A percentile compares a stretch with the other conserved stretches of the same genome.
Evolutionary conservation across 148 eudicot genomes (phyloP).

Genomic region (Heliamphora exappendiculata): DNA sequence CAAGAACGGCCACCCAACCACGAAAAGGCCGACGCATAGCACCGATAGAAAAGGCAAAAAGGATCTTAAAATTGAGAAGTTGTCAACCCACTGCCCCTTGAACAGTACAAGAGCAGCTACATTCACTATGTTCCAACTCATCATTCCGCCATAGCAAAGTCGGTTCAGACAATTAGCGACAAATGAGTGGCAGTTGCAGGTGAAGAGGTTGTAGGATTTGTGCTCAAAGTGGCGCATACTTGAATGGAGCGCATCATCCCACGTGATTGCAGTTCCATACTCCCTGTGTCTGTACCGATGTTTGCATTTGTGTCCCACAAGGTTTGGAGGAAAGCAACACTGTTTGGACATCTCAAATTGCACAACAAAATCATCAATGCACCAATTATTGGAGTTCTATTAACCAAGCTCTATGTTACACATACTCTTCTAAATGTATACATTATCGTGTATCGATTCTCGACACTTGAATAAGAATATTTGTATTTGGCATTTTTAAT

Average conservation of each 20-base stretch:
- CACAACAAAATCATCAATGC: background rate
- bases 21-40: conserved; percentile 51
- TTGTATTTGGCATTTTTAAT: too few relatives aligned
- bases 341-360: conserved; percentile 22
- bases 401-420: too few relatives aligned
- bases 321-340: conserved; percentile 80
- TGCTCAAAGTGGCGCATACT: conserved; percentile 52
- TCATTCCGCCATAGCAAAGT: conserved; percentile 63
- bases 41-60: conserved; percentile 62
- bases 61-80: conserved; percentile 45
- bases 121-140: conserved; percentile 82
- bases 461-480: too few relatives aligned
- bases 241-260: conserved; percentile 74
- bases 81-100: conserved; percentile 71
- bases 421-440: too few relatives aligned
- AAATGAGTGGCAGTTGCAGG: conserved; percentile 86
- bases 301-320: conserved; percentile 64
- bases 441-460: too few relatives aligned
- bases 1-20: conserved; percentile 86
- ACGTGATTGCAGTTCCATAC: conserved; percentile 58
- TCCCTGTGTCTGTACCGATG: conserved; percentile 60
- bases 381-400: background rate
- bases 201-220: conserved; percentile 86
- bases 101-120: conserved; percentile 54
- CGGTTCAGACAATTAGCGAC: conserved; percentile 73